These are phyloP conservation scores for Phytophthora constricta DNA, from an alignment of 352 stramenopile genomes.

Conservation along the genomic window DNA sequence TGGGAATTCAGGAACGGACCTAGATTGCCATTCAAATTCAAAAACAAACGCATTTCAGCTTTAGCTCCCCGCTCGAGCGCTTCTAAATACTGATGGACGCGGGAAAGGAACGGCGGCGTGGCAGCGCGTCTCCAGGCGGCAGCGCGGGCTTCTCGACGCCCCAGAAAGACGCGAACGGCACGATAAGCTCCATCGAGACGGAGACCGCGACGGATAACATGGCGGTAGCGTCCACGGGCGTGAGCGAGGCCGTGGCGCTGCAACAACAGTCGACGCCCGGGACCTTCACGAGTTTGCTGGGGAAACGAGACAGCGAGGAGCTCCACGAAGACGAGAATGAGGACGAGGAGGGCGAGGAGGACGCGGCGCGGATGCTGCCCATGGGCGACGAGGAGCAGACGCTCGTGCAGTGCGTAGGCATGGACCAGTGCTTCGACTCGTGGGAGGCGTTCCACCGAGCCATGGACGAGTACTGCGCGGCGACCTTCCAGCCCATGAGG, in stretches of 20 bases:
- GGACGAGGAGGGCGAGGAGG: conserved; percentile 57
- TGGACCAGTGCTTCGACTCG: conserved; percentile 83
- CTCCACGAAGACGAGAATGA: conserved; percentile 62
- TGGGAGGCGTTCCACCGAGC: conserved; percentile 85
- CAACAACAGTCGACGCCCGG: conserved; percentile 33
- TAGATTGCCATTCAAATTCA: too few relatives aligned
- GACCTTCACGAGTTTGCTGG: conserved; percentile 62
- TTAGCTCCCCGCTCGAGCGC: too few relatives aligned
- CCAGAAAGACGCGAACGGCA: conserved; percentile 23
- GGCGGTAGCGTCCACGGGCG: conserved; percentile 4
- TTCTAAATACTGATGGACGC: conserved; percentile 33
- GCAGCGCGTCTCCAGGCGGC: conserved; percentile 21
- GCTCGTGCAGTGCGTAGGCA: conserved; percentile 70
- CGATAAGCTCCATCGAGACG: background rate
- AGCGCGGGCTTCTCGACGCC: conserved; percentile 23
- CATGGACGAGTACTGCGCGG: conserved; percentile 81
- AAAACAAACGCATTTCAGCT: too few relatives aligned
- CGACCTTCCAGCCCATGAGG: conserved; percentile 82
- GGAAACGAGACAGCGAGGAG: conserved; percentile 68
- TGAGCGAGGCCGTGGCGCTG: conserved; percentile 26
- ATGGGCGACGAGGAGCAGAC: conserved; percentile 66
- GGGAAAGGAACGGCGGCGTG: conserved; percentile 30
- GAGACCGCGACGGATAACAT: conserved; percentile 13
- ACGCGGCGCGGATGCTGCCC: conserved; percentile 52
- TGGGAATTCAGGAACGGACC: too few relatives aligned